These are phyloP conservation scores for Suhomyces guaymorum DNA, from an alignment of 1,139 yeast species.

Conservation along the genomic window DNA sequence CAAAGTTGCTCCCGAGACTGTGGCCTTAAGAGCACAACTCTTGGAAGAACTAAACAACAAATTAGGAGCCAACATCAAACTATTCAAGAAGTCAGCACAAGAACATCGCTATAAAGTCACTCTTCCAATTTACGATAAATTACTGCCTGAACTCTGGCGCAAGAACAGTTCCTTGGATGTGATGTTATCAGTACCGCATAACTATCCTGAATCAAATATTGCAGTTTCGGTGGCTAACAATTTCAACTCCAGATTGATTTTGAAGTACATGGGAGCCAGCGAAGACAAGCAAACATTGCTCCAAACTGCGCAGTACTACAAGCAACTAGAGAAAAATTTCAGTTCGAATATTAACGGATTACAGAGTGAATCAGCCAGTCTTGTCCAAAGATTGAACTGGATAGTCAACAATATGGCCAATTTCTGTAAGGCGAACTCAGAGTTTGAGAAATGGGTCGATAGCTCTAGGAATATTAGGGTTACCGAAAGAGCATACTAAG, in stretches of 20 bases:
- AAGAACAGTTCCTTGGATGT: slow-evolving; percentile 17
- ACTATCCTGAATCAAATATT: slow-evolving; percentile 18
- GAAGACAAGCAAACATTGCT: slow-evolving; percentile 15
- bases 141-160: slow-evolving; percentile 19
- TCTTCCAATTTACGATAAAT: slow-evolving; percentile 19
- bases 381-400: slow-evolving; percentile 31
- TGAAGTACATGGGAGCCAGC: slow-evolving; percentile 19
- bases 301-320: slow-evolving; percentile 20
- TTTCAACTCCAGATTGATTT: slow-evolving; percentile 26
- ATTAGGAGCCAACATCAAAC: slow-evolving; percentile 23
- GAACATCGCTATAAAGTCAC: slow-evolving; percentile 26
- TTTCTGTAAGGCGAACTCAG: slow-evolving; percentile 22
- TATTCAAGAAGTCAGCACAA: slow-evolving; percentile 26
- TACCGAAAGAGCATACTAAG: neutral
- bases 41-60: slow-evolving; percentile 28
- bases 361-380: slow-evolving; percentile 19
- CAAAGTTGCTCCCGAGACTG: slow-evolving; percentile 11
- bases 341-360: slow-evolving; percentile 22
- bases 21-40: slow-evolving; percentile 19
- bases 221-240: slow-evolving; percentile 25
- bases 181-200: slow-evolving; percentile 20
- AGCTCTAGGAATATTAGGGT: slow-evolving; percentile 1
- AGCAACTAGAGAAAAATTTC: slow-evolving; percentile 27
- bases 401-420: slow-evolving; percentile 29
- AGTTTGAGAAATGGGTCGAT: slow-evolving; percentile 17